These are phyloP conservation scores for Pestalotiopsis sp. DNA, from an alignment of 2,329 filamentous ascomycete genomes.

Conservation along the genomic window DNA sequence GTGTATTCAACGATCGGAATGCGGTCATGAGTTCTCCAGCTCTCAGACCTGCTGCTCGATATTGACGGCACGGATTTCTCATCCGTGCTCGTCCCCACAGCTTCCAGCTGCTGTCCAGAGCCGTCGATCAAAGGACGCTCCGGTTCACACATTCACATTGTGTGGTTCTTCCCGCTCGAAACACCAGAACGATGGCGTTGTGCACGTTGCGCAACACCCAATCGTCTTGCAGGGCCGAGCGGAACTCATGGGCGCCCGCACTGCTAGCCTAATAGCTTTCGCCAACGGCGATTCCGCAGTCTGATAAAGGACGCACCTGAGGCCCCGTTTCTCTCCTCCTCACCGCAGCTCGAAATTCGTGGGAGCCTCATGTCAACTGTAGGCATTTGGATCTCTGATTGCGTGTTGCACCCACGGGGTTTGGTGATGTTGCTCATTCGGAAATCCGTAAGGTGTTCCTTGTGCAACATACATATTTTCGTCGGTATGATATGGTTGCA, in stretches of 20 bases:
- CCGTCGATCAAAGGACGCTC: background rate
- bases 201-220: background rate
- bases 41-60: no score
- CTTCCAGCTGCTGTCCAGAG: background rate
- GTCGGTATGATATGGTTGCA: background rate
- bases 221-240: background rate
- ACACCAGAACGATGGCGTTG: background rate
- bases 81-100: background rate
- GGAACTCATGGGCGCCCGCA: background rate
- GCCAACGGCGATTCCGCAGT: background rate
- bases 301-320: background rate
- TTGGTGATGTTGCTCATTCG: background rate
- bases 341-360: no score
- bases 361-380: background rate
- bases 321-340: background rate
- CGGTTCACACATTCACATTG: background rate
- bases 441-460: background rate
- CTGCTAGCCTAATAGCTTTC: background rate
- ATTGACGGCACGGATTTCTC: no score
- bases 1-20: no score
- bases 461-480: background rate
- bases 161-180: background rate
- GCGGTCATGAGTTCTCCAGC: no score
- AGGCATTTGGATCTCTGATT: background rate
- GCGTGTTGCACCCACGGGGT: constrained; percentile 5